phyloP scores from a whole-genome alignment of 2,329 filamentous ascomycete species.

The Penicillium sp. region DNA sequence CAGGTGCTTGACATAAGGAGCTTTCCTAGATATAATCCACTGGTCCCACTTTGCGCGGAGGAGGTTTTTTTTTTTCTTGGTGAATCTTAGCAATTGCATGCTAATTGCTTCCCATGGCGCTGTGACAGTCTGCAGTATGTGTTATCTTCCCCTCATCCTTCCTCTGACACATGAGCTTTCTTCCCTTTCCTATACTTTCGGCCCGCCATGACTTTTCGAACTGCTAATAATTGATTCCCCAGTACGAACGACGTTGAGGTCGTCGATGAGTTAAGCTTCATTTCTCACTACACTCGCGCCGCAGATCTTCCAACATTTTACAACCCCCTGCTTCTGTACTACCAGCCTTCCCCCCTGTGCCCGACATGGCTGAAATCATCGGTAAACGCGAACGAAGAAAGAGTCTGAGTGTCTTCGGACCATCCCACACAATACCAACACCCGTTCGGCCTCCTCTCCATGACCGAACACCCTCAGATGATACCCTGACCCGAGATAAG shows the following conservation, averaged over 20 bases:
- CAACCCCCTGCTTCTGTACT: slow-evolving; percentile 7
- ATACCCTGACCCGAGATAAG: slow-evolving; percentile 34
- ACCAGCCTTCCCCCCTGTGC: neutral
- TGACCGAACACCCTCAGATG: slow-evolving; percentile 40
- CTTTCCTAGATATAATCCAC: slow-evolving; percentile 1
- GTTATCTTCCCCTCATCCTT: slow-evolving; percentile 24
- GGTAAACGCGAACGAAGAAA: slow-evolving; percentile 38
- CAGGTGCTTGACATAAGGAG: slow-evolving; percentile 8
- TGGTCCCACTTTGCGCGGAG: slow-evolving; percentile 6
- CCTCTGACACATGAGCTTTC: slow-evolving; percentile 12
- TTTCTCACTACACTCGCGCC: slow-evolving; percentile 16
- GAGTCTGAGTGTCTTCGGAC: slow-evolving; percentile 36
- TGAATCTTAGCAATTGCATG: slow-evolving; percentile 18
- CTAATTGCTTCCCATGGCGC: slow-evolving; percentile 35
- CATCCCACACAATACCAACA: slow-evolving; percentile 26
- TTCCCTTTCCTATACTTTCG: slow-evolving; percentile 11
- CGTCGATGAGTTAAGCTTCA: slow-evolving; percentile 31
- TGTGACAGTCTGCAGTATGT: slow-evolving; percentile 32
- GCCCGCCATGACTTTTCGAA: neutral
- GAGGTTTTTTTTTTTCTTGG: neutral
- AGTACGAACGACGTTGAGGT: slow-evolving; percentile 32
- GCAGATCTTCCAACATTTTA: slow-evolving; percentile 1
- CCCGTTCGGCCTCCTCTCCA: slow-evolving; percentile 27
- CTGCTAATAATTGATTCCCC: slow-evolving; percentile 7
- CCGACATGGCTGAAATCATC: slow-evolving; percentile 34